Evolutionary conservation across 371 early-diverging fungal genomes (phyloP), one percentile per base, ranked within the genome.

Genomic region (Capniomyces stellatus): DNA sequence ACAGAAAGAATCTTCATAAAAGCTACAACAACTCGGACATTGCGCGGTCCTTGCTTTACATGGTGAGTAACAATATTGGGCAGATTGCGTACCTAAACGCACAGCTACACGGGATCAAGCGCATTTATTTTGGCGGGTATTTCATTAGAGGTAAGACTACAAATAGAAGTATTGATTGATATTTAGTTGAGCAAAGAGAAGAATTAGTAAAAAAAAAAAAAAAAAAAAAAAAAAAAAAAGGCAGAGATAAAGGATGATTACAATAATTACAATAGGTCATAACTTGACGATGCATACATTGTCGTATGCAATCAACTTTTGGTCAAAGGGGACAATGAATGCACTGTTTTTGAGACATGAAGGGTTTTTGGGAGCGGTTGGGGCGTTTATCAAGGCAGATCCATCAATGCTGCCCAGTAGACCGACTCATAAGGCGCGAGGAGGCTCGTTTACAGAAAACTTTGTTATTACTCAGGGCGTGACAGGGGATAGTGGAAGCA

Each of bases 11-110:
- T 13, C 64, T 79, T 18, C 69, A 67, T 48, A 80, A 81, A 29
- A 71, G 75, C 30, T 83, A 87, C 56, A 66, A 65, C 31, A 71
- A 78, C 19, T 76, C 82, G 39, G 97, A 94, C 63, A 86, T 96
- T 47, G 77, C 89, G 3, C 75, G 86, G 39, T 87, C 88, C 40
- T 63, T 95, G 54, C 70, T 93, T 47, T 89, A 78, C 70, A 89
- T 91, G 84, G 82, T 92, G 59, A 90, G 90, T 64, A 96, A 96
- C 72, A 94, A 92, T 65, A 87, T 96, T 73, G 94, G 94, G 18
- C 97, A 96, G 70, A 94, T 96, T 46, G 97, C 94, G 0, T 94
- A 91, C 62, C 67, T 96, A 55, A 91, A 90, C 62, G 97, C 97
- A 2, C 79, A 87, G 59, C 81, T 83, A 24, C 92, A 96, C 69